Evolutionary conservation across 2,329 filamentous ascomycete genomes (phyloP).

Genomic region (Exophiala phaeomuriformis): DNA sequence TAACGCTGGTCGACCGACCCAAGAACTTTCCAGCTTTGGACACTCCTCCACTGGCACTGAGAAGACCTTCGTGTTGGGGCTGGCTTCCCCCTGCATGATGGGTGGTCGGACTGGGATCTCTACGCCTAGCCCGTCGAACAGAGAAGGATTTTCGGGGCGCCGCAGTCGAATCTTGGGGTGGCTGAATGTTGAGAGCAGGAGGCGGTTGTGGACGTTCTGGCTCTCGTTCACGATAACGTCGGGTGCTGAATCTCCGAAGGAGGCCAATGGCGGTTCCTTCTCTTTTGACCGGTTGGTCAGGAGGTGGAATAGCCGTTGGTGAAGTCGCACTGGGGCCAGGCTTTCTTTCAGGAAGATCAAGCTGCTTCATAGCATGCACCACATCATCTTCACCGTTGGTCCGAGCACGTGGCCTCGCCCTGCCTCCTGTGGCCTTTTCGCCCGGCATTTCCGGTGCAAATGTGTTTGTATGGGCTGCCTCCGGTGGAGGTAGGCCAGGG

Average conservation of each 20-base stretch:
- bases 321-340: slow-evolving; percentile 34
- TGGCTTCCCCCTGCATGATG: slow-evolving; percentile 54
- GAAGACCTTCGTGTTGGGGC: slow-evolving; percentile 67
- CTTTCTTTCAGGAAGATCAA: slow-evolving; percentile 44
- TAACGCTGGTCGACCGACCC: slow-evolving; percentile 84
- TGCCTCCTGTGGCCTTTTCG: slow-evolving; percentile 75
- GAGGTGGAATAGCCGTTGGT: slow-evolving; percentile 31
- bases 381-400: slow-evolving; percentile 94
- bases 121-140: slow-evolving; percentile 57
- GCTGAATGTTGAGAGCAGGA: slow-evolving; percentile 73
- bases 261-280: slow-evolving; percentile 81
- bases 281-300: slow-evolving; percentile 62
- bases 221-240: slow-evolving; percentile 57
- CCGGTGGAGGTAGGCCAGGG: slow-evolving; percentile 71
- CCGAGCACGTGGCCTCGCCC: slow-evolving; percentile 74
- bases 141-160: slow-evolving; percentile 81
- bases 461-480: slow-evolving; percentile 81
- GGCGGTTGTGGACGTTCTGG: slow-evolving; percentile 58
- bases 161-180: slow-evolving; percentile 57
- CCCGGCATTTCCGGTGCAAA: slow-evolving; percentile 80
- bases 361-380: slow-evolving; percentile 62
- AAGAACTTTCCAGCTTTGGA: slow-evolving; percentile 61
- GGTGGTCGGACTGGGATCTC: slow-evolving; percentile 48
- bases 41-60: slow-evolving; percentile 52
- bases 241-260: slow-evolving; percentile 82